phyloP scores from a whole-genome alignment of 2,329 filamentous ascomycete species.

The Neonectria sp. region DNA sequence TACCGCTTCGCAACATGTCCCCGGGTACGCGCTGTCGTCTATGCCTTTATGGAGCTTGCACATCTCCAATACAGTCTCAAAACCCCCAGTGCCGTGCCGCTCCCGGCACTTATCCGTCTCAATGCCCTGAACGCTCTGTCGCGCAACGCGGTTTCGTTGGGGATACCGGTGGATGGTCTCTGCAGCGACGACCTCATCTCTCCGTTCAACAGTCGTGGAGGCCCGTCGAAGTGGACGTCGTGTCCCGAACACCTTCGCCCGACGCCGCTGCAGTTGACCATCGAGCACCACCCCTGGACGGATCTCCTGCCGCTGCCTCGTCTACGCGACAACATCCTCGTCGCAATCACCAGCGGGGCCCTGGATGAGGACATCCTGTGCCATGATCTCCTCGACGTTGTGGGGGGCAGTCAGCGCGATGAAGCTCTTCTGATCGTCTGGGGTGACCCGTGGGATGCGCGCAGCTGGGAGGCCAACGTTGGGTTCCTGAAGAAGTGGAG shows the following conservation, averaged over 20 bases:
- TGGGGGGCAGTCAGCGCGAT: slow-evolving; percentile 14
- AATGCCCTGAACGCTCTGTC: slow-evolving; percentile 42
- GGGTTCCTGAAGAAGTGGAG: slow-evolving; percentile 63
- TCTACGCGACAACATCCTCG: slow-evolving; percentile 41
- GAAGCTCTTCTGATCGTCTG: slow-evolving; percentile 59
- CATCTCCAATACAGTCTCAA: slow-evolving; percentile 41
- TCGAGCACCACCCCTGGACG: slow-evolving; percentile 44
- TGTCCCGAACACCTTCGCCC: slow-evolving; percentile 34
- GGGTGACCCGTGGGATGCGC: slow-evolving; percentile 61
- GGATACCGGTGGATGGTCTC: slow-evolving; percentile 34
- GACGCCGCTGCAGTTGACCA: slow-evolving; percentile 33
- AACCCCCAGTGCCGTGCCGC: slow-evolving; percentile 24
- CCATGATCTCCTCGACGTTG: slow-evolving; percentile 33
- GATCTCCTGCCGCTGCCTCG: slow-evolving; percentile 40
- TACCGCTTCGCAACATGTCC: slow-evolving; percentile 21
- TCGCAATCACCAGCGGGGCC: slow-evolving; percentile 18
- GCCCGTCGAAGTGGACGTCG: background rate
- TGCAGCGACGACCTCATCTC: slow-evolving; percentile 41
- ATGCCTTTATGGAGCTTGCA: slow-evolving; percentile 39
- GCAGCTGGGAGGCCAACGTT: slow-evolving; percentile 64
- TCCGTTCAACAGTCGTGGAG: slow-evolving; percentile 35
- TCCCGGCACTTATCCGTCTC: slow-evolving; percentile 42
- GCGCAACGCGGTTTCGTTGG: slow-evolving; percentile 33
- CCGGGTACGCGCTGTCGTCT: slow-evolving; percentile 29
- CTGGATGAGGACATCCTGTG: slow-evolving; percentile 45